Evolutionary conservation across 176 grass and related monocot species (phyloP), one percentile per base, ranked within the genome.

Genomic region (Oryza punctata): DNA sequence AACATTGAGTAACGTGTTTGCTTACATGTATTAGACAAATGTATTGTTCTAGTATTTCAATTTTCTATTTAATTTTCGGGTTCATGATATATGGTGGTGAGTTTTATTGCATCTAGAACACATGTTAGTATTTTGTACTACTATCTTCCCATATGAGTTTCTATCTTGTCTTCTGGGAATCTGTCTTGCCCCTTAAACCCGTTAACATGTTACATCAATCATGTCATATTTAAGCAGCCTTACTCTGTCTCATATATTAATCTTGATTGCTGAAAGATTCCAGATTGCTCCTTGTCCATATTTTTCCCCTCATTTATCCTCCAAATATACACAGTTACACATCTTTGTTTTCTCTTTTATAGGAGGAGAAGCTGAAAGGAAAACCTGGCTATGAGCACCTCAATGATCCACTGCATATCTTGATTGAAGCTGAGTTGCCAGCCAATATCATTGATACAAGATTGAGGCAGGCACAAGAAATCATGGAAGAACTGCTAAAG

Each of bases 331-430:
- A 6, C 25, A 76, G 19, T 60, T 76, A 9, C 16, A 6, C 9
- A 25, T 70, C 32, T 78, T 69, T 69, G 1, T 67, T 78, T 84
- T 84, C 32, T 43, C 4, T 16, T 85, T 71, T 44, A 69, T 21
- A 75, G 94, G 94, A 94, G 82, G 89, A 97, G 49, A 94, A 89
- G 77, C 82, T 97, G 40, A 97, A 89, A 79, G 94, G 94, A 61
- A 97, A 89, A 73, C 87, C 92, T 78, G 94, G 94, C 16, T 94
- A 97, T 81, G 94, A 97, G 65, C 94, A 97, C 82, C 84, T 97
- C 61, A 94, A 87, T 60, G 94, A 97, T 35, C 91, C 94, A 27
- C 81, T 97, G 76, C 94, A 97, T 78, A 87, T 97, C n/a, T 74
- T 97, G 79, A 90, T 97, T 3, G 94, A 97, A 71, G 91, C 94